Evolutionary conservation across 108 stramenopile species (phyloP).

Genomic region (Cyclotella choctawhatcheeana): DNA sequence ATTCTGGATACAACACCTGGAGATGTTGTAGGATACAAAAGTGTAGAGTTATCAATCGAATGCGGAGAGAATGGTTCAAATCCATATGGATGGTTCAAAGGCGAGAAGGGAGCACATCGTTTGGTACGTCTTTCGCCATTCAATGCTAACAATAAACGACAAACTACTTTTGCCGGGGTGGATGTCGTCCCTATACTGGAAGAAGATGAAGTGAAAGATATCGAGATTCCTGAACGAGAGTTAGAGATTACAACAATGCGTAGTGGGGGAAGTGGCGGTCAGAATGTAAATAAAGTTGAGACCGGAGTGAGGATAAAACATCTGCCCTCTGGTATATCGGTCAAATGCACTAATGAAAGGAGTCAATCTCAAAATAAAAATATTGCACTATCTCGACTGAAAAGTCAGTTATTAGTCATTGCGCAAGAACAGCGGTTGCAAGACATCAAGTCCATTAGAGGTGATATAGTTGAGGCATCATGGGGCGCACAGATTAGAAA

Average conservation of each 20-base stretch:
- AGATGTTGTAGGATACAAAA: slow-evolving; percentile 94
- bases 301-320: slow-evolving; percentile 96
- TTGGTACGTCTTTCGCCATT: slow-evolving; percentile 98
- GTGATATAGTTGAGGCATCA: slow-evolving; percentile 83
- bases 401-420: slow-evolving; percentile 85
- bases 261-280: slow-evolving; percentile 96
- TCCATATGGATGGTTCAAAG: slow-evolving; percentile 92
- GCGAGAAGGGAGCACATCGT: slow-evolving; percentile 97
- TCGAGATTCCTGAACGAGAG: slow-evolving; percentile 86
- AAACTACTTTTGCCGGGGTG: slow-evolving; percentile 96
- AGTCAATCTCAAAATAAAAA: slow-evolving; percentile 96
- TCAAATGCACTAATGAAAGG: slow-evolving; percentile 97
- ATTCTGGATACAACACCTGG: slow-evolving; percentile 78
- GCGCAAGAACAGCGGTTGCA: slow-evolving; percentile 78
- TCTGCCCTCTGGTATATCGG: slow-evolving; percentile 95
- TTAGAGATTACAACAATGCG: slow-evolving; percentile 91
- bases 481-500: slow-evolving; percentile 98
- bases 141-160: slow-evolving; percentile 90
- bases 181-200: slow-evolving; percentile 93
- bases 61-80: slow-evolving; percentile 82
- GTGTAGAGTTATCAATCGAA: slow-evolving; percentile 85
- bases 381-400: slow-evolving; percentile 94
- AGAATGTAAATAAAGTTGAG: slow-evolving; percentile 99
- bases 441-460: slow-evolving; percentile 76
- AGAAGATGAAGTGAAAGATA: slow-evolving; percentile 86